phyloP scores from a whole-genome alignment of 352 stramenopile species.

The Pythium pyrilobum region DNA sequence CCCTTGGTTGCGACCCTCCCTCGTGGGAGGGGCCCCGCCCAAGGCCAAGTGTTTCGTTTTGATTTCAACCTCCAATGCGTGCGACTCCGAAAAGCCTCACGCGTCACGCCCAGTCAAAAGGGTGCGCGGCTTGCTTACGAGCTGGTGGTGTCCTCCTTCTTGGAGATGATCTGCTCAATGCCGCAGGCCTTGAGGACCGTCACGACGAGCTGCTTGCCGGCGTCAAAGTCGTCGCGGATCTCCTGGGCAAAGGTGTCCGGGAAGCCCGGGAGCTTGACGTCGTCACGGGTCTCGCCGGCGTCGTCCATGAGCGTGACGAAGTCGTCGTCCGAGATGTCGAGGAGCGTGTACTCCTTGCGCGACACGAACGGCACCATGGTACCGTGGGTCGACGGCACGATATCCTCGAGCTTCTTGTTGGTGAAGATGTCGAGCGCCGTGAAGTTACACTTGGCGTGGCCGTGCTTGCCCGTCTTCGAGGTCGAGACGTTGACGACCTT shows the following conservation, averaged over 20 bases:
- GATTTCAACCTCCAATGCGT: conserved; percentile 1
- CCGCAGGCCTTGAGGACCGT: conserved; percentile 97
- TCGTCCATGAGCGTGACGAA: conserved; percentile 99
- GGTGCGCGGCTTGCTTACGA: conserved; percentile 25
- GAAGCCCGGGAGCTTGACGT: conserved; percentile 96
- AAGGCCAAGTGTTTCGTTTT: conserved; percentile 7
- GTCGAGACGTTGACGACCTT: conserved; percentile 98
- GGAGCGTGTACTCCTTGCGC: conserved; percentile 96
- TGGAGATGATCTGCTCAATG: conserved; percentile 97
- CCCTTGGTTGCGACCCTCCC: conserved; percentile 1
- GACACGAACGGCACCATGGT: conserved; percentile 97
- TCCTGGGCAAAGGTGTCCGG: conserved; percentile 95
- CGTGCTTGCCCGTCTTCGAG: conserved; percentile 99
- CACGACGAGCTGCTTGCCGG: conserved; percentile 95
- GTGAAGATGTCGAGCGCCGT: conserved; percentile 99
- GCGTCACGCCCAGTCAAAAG: not conserved
- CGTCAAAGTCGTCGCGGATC: conserved; percentile 95
- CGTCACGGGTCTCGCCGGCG: conserved; percentile 94
- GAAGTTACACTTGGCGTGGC: conserved; percentile 99
- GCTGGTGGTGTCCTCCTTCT: conserved; percentile 90
- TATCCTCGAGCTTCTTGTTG: conserved; percentile 99
- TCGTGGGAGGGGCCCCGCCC: not conserved
- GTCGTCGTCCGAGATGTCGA: conserved; percentile 98
- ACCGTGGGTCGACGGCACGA: conserved; percentile 98
- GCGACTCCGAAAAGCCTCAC: not conserved